phyloP scores from a whole-genome alignment of 2,329 filamentous ascomycete genomes.

The Ascochyta rabiei region DNA sequence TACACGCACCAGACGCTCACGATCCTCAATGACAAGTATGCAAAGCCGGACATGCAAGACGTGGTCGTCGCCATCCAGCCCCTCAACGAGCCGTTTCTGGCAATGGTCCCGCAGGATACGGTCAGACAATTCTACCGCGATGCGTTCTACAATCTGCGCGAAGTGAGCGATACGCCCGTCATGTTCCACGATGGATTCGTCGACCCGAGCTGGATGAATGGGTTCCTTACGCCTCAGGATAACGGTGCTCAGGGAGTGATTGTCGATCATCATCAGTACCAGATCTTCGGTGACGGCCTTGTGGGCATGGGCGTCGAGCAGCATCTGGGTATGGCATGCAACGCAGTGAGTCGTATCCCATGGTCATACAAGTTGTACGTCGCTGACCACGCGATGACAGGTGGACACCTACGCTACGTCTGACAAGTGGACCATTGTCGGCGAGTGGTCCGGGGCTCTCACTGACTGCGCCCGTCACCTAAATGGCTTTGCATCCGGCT shows the following conservation, averaged over 20 bases:
- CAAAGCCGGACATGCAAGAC: conserved; percentile 58
- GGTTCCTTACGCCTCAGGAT: conserved; percentile 59
- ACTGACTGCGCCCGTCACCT: conserved; percentile 62
- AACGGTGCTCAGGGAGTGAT: conserved; percentile 59
- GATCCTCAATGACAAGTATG: conserved; percentile 63
- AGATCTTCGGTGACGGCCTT: conserved; percentile 62
- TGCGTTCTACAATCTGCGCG: conserved; percentile 57
- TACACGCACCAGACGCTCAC: conserved; percentile 63
- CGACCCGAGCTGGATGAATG: conserved; percentile 62
- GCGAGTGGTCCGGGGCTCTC: conserved; percentile 71
- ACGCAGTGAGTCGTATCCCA: conserved; percentile 46
- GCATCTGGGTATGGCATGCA: conserved; percentile 64
- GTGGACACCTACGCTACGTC: conserved; percentile 52
- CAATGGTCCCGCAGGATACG: conserved; percentile 53
- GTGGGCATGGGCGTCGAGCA: conserved; percentile 57
- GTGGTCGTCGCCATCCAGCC: conserved; percentile 64
- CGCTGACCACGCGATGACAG: conserved; percentile 9
- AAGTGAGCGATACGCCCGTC: conserved; percentile 55
- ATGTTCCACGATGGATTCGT: conserved; percentile 65
- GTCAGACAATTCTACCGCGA: conserved; percentile 63
- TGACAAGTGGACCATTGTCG: conserved; percentile 70
- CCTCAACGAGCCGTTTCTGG: conserved; percentile 61
- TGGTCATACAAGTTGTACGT: rapidly evolving
- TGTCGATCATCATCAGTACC: conserved; percentile 72
- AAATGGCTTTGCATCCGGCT: conserved; percentile 56